Evolutionary conservation across 768 basidiomycete species (phyloP), one percentile per base, ranked within the genome.

Genomic region (Neoboletus subvelutipes): DNA sequence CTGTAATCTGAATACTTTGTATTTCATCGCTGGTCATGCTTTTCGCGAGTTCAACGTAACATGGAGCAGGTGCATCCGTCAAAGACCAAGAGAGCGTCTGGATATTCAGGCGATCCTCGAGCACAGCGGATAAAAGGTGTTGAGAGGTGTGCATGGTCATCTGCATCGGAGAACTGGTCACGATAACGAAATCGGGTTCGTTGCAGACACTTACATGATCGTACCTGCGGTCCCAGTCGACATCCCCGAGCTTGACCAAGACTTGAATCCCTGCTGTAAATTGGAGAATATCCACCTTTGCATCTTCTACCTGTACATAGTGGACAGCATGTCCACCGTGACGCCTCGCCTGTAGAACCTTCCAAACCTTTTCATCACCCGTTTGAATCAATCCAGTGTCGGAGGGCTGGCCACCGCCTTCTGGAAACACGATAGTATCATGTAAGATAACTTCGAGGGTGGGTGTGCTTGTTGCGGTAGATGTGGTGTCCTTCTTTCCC

Each of bases 141-240:
- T 93, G 92, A 0, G 87, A 87, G 1, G 90, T 92, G 70, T 94
- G 91, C 82, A 90, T 83, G 17, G 84, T 82, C 87, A 90, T 90
- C 87, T 90, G 62, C 43, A 42, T 26, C 37, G 12, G 26, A 49
- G 24, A 37, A 20, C 18, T 31, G 28, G 22, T 55, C 33, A 52
- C n/a, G 31, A 54, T 15, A 29, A 37, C 42, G 24, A 55, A 29
- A 36, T 37, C 50, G 33, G 28, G 11, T 36, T 45, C 56, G 41
- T 50, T 54, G 36, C 28, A 18, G 34, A 49, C 36, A 72, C 84
- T 60, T 72, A 86, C 88, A 77, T 90, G 87, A 67, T 94, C 91
- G 59, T 84, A 80, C 58, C 92, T 79, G 61, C 87, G 77, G 56
- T 80, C 77, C 70, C 79, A 85, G 17, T 86, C 90, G 22, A 77